phyloP scores from a whole-genome alignment of 345 rosid species.

The Lepidium aucheri region DNA sequence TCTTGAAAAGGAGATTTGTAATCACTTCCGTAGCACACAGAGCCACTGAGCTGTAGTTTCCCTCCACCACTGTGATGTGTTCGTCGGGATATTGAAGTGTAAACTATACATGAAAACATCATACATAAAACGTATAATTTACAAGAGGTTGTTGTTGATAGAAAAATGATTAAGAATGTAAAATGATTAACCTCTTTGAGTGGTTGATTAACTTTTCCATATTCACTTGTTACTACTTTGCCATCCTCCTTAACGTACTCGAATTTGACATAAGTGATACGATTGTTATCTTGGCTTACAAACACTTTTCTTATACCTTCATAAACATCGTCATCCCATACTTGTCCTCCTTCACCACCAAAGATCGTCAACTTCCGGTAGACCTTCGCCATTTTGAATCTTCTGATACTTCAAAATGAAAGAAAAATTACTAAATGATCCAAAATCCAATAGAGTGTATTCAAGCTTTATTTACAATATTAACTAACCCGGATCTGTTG shows the following conservation, averaged over 20 bases:
- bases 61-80: slow-evolving; percentile 11
- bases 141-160: neutral
- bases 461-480: neutral
- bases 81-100: slow-evolving; percentile 11
- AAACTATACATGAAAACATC: slow-evolving; percentile 4
- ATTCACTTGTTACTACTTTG: slow-evolving; percentile 13
- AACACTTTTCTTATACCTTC: slow-evolving; percentile 20
- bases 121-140: neutral
- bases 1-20: slow-evolving; percentile 9
- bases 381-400: neutral
- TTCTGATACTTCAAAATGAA: neutral
- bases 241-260: slow-evolving; percentile 18
- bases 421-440: neutral
- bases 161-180: neutral
- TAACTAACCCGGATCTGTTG: neutral
- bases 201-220: neutral
- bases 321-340: slow-evolving; percentile 24
- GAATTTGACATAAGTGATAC: slow-evolving; percentile 19
- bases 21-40: slow-evolving; percentile 3
- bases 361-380: neutral
- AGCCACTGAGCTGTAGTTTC: slow-evolving; percentile 6
- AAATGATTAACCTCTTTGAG: slow-evolving; percentile 14
- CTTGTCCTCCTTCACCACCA: slow-evolving; percentile 21
- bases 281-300: slow-evolving; percentile 10
- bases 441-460: neutral